Evolutionary conservation across 179 eudicot genomes (phyloP).

Genomic region (Sideroxylon spinosum): DNA sequence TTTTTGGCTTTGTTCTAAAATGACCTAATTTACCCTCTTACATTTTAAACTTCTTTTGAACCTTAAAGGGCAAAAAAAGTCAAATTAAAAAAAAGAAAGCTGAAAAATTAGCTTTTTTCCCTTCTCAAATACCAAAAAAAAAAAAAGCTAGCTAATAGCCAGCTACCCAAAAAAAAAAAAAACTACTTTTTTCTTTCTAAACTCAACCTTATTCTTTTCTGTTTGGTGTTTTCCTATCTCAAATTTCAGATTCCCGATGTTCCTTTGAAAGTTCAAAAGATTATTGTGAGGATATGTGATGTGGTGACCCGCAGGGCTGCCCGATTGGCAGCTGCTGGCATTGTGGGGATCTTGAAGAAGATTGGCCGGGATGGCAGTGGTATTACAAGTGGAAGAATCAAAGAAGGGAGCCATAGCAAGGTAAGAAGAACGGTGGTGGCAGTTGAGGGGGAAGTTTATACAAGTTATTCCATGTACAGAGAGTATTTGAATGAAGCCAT

Average conservation of each 20-base stretch:
- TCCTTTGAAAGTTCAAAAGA: slow-evolving; percentile 60
- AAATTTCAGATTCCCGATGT: slow-evolving; percentile 37
- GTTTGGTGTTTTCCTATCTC: not conserved
- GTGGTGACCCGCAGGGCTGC: slow-evolving; percentile 71
- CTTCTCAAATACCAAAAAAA: no score
- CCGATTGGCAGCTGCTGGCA: slow-evolving; percentile 82
- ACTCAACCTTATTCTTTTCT: not conserved
- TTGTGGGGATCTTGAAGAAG: slow-evolving; percentile 73
- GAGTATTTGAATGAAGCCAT: slow-evolving; percentile 76
- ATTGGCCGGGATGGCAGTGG: slow-evolving; percentile 76
- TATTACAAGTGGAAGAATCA: slow-evolving; percentile 46
- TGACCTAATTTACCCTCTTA: no score
- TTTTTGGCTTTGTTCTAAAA: no score
- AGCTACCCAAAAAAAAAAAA: no score
- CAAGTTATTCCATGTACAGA: slow-evolving; percentile 58
- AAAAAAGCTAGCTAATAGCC: no score
- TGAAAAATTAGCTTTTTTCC: no score
- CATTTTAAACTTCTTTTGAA: no score
- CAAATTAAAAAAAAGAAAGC: no score
- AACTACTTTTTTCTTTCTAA: no score
- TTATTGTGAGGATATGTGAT: slow-evolving; percentile 56
- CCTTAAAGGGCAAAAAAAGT: no score
- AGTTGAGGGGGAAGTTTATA: slow-evolving; percentile 72
- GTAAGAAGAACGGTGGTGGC: slow-evolving; percentile 63
- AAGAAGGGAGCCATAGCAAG: slow-evolving; percentile 29